A percentile compares a stretch with the other conserved stretches of the same genome.
Evolutionary conservation across 2,329 filamentous ascomycete species (phyloP).

Genomic region (Colletotrichum sp.): DNA sequence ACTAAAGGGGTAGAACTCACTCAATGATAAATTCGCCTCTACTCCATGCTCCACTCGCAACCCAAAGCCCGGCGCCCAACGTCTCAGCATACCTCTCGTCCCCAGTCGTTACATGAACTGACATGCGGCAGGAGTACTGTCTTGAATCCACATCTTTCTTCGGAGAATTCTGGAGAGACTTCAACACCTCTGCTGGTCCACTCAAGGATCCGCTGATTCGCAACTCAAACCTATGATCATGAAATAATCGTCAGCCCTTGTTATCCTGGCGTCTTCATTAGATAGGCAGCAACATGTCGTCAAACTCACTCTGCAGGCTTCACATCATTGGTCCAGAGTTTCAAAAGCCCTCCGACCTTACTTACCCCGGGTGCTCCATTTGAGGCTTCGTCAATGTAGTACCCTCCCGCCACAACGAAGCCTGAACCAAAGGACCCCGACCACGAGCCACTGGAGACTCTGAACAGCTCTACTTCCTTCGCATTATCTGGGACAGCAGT

Average conservation of each 20-base stretch:
- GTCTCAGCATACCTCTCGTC: neutral
- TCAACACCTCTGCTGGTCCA: constrained; percentile 46
- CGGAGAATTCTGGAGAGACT: constrained; percentile 36
- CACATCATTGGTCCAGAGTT: neutral
- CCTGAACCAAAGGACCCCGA: constrained; percentile 55
- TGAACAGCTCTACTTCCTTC: constrained; percentile 48
- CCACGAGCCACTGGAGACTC: constrained; percentile 51
- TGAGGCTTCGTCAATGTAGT: constrained; percentile 7
- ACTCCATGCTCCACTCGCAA: neutral
- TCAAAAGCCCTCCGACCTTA: constrained; percentile 26
- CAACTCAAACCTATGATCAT: neutral
- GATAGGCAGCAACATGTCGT: rapidly evolving
- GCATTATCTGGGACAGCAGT: neutral
- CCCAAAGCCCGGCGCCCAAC: neutral
- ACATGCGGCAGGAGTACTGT: constrained; percentile 34
- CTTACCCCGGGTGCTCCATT: neutral
- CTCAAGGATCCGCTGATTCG: constrained; percentile 49
- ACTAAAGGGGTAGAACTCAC: neutral
- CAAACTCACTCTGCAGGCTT: neutral
- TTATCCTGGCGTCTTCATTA: rapidly evolving
- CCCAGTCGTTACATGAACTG: neutral
- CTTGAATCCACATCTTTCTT: constrained; percentile 40
- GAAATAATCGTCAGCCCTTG: neutral
- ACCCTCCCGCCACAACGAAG: constrained; percentile 43
- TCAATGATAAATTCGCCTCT: neutral